These are phyloP conservation scores for Fusarium succisae DNA, from an alignment of 2,329 filamentous ascomycete species.

Conservation along the genomic window DNA sequence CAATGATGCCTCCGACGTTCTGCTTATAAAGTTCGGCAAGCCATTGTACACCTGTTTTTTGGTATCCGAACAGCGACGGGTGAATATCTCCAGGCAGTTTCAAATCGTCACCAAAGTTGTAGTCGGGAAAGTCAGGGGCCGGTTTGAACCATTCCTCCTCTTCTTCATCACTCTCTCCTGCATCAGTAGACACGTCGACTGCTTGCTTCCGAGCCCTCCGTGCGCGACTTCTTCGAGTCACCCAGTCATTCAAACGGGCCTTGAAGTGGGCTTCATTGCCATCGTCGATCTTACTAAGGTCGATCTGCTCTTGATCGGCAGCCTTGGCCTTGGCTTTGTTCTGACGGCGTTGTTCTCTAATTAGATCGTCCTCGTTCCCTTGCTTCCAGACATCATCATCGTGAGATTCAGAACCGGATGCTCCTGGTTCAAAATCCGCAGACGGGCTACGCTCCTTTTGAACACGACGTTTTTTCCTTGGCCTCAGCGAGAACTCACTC, in stretches of 20 bases:
- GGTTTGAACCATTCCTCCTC: slow-evolving; percentile 82
- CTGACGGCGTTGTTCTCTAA: slow-evolving; percentile 53
- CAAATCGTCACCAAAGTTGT: slow-evolving; percentile 77
- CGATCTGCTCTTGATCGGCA: slow-evolving; percentile 53
- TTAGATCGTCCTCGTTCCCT: slow-evolving; percentile 51
- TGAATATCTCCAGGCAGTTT: slow-evolving; percentile 92
- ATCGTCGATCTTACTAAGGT: slow-evolving; percentile 77
- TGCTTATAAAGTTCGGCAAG: slow-evolving; percentile 91
- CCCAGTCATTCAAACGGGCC: slow-evolving; percentile 78
- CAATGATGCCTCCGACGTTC: slow-evolving; percentile 91
- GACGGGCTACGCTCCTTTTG: slow-evolving; percentile 51
- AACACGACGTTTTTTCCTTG: slow-evolving; percentile 64
- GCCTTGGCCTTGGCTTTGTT: slow-evolving; percentile 52
- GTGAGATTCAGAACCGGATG: slow-evolving; percentile 47
- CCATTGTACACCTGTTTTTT: slow-evolving; percentile 97
- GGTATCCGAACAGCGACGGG: slow-evolving; percentile 92
- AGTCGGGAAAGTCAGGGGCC: slow-evolving; percentile 83
- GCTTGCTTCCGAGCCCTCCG: slow-evolving; percentile 53
- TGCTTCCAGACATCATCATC: slow-evolving; percentile 51
- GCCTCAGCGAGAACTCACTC: slow-evolving; percentile 66
- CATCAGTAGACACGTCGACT: slow-evolving; percentile 45
- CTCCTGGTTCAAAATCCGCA: slow-evolving; percentile 57
- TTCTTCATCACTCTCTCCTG: slow-evolving; percentile 55
- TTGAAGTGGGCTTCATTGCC: slow-evolving; percentile 87
- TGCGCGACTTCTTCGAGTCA: slow-evolving; percentile 59